Evolutionary conservation across 2,329 filamentous ascomycete species (phyloP), one percentile per base, ranked within the genome.

Genomic region (Cladosporium colombiae): DNA sequence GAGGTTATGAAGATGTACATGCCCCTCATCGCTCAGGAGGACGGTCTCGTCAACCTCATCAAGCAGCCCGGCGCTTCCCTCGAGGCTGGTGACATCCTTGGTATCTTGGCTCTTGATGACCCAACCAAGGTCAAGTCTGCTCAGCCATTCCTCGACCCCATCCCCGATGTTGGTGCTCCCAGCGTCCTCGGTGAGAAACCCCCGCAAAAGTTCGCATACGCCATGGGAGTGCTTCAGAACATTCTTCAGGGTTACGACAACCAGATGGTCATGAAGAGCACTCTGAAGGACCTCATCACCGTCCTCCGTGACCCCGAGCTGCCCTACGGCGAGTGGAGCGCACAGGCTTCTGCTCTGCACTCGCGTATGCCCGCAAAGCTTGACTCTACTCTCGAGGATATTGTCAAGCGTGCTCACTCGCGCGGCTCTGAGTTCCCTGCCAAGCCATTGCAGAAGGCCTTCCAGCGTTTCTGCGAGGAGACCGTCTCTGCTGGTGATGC

Each of bases 1-100:
- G 95, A 99, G 81, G 95, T 99, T 81, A 99, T 99, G 95, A 99
- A 99, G 86, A 99, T 99, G 95, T 98, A 98, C 86, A 99, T 99
- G 95, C 95, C 95, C 75, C 85, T 99, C 64, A 86, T 99, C 68
- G 91, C 95, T 2, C 90, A 93, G 77, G 95, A 99, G 79, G 95
- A 97, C 74, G 95, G 95, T 83, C 86, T 96, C 64, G 94, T 99
- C 65, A 95, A 97, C 82, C 87, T 99, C 74, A 97, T 99, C 85
- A 99, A 99, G 87, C 95, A 98, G 82, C 95, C 95, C 69, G 95
- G 95, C 78, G 91, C 95, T n/a, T 96, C 93, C 21, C 90, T 99
- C 57, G 93, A 98, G 79, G 95, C 95, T 76, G 95, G 95, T 79
- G 95, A 99, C 77, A 98, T 99, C 67, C 88, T 99, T n/a, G 95